Evolutionary conservation across 768 basidiomycete species (phyloP), one percentile per base, ranked within the genome.

Genomic region (Gautieria morchelliformis): DNA sequence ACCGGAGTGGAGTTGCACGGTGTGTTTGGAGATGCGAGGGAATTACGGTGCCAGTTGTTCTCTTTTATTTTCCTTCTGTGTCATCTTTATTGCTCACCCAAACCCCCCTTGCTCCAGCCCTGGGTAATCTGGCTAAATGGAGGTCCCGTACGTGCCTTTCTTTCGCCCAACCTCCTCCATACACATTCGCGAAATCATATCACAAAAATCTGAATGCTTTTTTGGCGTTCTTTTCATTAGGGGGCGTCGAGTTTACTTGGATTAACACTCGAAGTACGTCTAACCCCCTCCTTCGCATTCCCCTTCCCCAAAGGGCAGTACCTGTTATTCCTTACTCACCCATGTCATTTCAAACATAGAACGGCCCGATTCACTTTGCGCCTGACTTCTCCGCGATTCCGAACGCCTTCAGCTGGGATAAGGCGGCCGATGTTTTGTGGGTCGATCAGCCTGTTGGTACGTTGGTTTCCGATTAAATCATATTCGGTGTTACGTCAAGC

Each of bases 61-160:
- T 37, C 14, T 9, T 9, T 37, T 3, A 9, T 37, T 10, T 68
- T n/a, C 64, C 56, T 5, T 46, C 27, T 64, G 67, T 1, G 60
- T 61, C 46, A 61, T 66, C n/a, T 19, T 9, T 27, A 24, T 27
- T n/a, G 24, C 20, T 19, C 11, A 22, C 12, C n/a, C n/a, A n/a
- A 52, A 3, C 6, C 19, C 12, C 10, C 10, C 7, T 30, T 19
- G 3, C 50, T 4, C 35, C 8, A 81, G 19, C 85, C 86, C 1
- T 87, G 86, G 86, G 78, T 78, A 3, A 81, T 88, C 42, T 88
- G 84, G 84, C 66, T 87, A 20, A 85, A 86, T 59, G 86, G 85
- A 69, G 85, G 84, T 82, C 83, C 62, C 49, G 79, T 66, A 42
- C 45, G 46, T 37, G 49, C 49, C 47, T 37, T 37, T 14, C 27